Base-by-base conservation (phyloP, 768 basidiomycete species). In the Nidularia pulvinata region DNA sequence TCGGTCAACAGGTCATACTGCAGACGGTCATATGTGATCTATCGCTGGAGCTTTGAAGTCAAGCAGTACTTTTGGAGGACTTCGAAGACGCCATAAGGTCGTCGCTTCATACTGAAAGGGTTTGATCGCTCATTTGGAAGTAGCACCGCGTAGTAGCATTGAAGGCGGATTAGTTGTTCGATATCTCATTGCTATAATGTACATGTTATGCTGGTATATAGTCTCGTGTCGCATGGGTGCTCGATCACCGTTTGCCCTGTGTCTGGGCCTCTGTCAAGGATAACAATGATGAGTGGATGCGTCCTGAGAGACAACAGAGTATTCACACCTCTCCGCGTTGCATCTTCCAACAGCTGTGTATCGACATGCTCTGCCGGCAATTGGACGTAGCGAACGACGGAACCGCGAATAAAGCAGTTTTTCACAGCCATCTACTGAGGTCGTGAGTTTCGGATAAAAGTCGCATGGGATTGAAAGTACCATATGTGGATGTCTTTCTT, bases 371-470 rank as follows among this genome's bases (percentile, higher is more conserved):
- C 88, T 25, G 92, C 85, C 2, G 94, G 93, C 52, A 99, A 78
- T 66, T 96, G 93, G 16, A 98, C 97, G 64, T 99, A 99, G 59
- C 97, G 89, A 50, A 99, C 95, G 11, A 98, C 97, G 14, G 94
- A 96, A 57, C 97, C 97, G 43, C 97, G 89, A 62, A 99, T 99
- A 67, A 99, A 99, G 69, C 95, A 97, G 70, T 98, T 98, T 76
- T 95, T 96, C 43, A 99, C 95, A 0, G 96, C 95, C 87, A 98
- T 95, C 96, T 98, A 61, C 32, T 33, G 35, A 39, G 9, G 43
- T 13, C 9, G 45, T 13, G 22, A 51, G 37, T 39, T 39, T 10
- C 16, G 16, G 37, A 39, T 39, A 39, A 39, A 19, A 19, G 33
- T 53, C 35, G 39, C 32, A 33, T 19, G 16, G 30, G 35, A 19